phyloP scores from a whole-genome alignment of 1,139 yeast species.

The Candida sp. region DNA sequence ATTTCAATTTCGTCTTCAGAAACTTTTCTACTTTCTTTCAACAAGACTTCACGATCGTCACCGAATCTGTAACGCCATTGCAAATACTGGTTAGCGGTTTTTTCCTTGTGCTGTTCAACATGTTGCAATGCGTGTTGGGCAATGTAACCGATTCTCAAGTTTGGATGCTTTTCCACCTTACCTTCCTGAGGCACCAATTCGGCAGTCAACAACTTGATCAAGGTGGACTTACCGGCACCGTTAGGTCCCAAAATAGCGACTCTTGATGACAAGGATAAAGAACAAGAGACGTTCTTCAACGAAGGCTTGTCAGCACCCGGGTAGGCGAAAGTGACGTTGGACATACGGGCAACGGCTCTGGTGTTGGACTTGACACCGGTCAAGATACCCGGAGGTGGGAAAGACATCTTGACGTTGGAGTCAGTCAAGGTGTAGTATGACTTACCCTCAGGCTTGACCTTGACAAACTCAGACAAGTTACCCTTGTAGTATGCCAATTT shows the following conservation, averaged over 20 bases:
- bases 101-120: slow-evolving; percentile 96
- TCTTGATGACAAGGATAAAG: slow-evolving; percentile 90
- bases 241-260: slow-evolving; percentile 98
- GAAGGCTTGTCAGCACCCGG: slow-evolving; percentile 93
- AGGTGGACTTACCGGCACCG: slow-evolving; percentile 98
- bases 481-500: slow-evolving; percentile 97
- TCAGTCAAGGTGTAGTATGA: slow-evolving; percentile 96
- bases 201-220: slow-evolving; percentile 91
- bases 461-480: slow-evolving; percentile 90
- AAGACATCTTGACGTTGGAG: slow-evolving; percentile 93
- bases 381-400: slow-evolving; percentile 98
- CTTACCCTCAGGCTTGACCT: slow-evolving; percentile 94
- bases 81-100: slow-evolving; percentile 95
- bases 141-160: slow-evolving; percentile 96
- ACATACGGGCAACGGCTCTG: slow-evolving; percentile 92
- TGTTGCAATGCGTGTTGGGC: slow-evolving; percentile 99
- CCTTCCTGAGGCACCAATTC: slow-evolving; percentile 89
- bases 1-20: slow-evolving; percentile 82
- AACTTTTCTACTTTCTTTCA: slow-evolving; percentile 92
- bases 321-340: slow-evolving; percentile 84
- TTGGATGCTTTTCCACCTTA: slow-evolving; percentile 96
- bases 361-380: slow-evolving; percentile 97
- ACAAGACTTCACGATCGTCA: slow-evolving; percentile 95
- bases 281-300: slow-evolving; percentile 77
- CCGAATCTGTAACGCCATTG: slow-evolving; percentile 99